Evolutionary conservation across 176 grass and related monocot genomes (phyloP).

Genomic region (Neostapfia colusana): DNA sequence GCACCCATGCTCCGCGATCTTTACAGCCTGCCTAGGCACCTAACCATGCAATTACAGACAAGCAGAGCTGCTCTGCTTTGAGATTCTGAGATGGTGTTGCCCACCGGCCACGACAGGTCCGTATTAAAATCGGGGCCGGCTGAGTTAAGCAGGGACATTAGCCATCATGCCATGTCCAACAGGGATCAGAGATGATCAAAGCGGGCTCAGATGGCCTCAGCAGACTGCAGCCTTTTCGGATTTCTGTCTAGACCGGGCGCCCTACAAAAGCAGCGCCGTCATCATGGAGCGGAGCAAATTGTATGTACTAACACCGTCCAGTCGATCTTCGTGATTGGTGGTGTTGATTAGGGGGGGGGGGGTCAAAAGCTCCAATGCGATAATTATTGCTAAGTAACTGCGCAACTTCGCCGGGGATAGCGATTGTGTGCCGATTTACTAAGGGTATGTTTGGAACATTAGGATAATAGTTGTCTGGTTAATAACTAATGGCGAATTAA

Average conservation of each 20-base stretch:
- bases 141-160: constrained; percentile 45
- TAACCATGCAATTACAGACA: background rate
- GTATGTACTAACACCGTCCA: background rate
- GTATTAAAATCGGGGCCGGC: constrained; percentile 37
- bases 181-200: constrained; percentile 48
- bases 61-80: background rate
- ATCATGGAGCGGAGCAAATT: background rate
- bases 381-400: constrained; percentile 40
- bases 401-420: no score
- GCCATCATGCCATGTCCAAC: constrained; percentile 63
- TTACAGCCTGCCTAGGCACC: no score
- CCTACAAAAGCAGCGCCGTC: constrained; percentile 40
- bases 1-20: constrained; percentile 35
- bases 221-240: constrained; percentile 44
- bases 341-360: constrained; percentile 33
- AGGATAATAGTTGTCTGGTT: no score
- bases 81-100: constrained; percentile 50
- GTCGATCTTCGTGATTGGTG: constrained; percentile 7
- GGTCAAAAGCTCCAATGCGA: constrained; percentile 25
- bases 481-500: no score
- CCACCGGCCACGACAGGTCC: constrained; percentile 31
- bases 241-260: constrained; percentile 33
- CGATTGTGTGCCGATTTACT: no score
- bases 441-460: no score
- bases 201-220: constrained; percentile 21